phyloP scores from a whole-genome alignment of 176 grass and related monocot genomes.

The Carex parvula region DNA sequence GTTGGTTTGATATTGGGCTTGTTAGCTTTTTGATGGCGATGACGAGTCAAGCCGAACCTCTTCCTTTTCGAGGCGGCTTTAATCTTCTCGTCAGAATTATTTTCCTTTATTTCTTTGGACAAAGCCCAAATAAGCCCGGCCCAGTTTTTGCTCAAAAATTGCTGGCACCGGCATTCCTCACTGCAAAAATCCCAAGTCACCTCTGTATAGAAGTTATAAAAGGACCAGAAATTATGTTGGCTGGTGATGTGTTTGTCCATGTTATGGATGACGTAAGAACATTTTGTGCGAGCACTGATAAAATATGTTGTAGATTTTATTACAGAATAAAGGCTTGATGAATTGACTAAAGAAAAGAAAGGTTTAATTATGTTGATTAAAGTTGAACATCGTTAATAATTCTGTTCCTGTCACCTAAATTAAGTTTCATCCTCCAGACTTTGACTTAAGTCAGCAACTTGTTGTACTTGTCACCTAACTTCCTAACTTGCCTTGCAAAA shows the following conservation, averaged over 20 bases:
- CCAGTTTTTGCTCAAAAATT: background rate
- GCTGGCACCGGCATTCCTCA: constrained; percentile 4
- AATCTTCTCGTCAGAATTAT: background rate
- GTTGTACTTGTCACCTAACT: background rate
- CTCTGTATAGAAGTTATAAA: background rate
- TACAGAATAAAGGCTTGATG: background rate
- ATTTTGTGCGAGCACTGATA: background rate
- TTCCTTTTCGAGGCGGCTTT: background rate
- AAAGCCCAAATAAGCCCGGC: too few species aligned
- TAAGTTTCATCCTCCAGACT: background rate
- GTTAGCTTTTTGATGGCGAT: background rate
- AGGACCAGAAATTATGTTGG: background rate
- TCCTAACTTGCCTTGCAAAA: background rate
- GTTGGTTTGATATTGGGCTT: constrained; percentile 3
- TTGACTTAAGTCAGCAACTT: background rate
- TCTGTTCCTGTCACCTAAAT: background rate
- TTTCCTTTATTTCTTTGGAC: too few species aligned
- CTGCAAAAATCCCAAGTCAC: constrained; percentile 11
- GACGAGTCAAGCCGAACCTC: background rate
- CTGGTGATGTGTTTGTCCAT: background rate
- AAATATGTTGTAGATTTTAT: background rate
- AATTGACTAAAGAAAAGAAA: background rate
- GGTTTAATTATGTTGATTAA: background rate
- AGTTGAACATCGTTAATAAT: too few species aligned
- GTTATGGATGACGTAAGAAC: background rate